phyloP scores from a whole-genome alignment of 306 rosid genomes.

The Cicer arietinum region DNA sequence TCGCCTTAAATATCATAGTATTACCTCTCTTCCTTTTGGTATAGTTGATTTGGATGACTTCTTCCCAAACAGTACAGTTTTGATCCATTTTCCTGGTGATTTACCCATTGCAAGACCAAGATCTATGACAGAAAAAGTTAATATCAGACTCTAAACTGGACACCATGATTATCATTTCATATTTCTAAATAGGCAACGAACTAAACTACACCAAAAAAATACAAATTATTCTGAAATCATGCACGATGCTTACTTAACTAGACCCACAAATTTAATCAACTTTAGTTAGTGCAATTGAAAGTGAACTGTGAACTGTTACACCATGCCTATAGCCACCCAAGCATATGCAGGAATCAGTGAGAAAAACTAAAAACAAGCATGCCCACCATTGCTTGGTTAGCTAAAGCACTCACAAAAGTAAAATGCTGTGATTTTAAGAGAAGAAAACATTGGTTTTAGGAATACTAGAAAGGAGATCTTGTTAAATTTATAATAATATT shows the following conservation, averaged over 20 bases:
- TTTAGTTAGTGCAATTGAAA: constrained; percentile 12
- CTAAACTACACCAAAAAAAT: constrained; percentile 9
- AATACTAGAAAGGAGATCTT: neutral
- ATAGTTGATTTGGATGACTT: constrained; percentile 73
- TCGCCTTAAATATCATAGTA: constrained; percentile 18
- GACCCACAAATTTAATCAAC: constrained; percentile 33
- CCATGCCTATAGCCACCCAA: neutral
- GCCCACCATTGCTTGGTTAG: neutral
- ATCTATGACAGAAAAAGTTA: constrained; percentile 48
- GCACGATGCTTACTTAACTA: constrained; percentile 31
- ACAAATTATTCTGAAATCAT: constrained; percentile 23
- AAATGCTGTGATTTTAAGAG: constrained; percentile 8
- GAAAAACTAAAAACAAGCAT: too few relatives aligned
- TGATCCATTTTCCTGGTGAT: constrained; percentile 98
- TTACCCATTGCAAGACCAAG: constrained; percentile 73
- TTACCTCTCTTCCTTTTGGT: constrained; percentile 77
- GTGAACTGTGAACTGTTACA: constrained; percentile 2
- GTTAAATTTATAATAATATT: constrained; percentile 3
- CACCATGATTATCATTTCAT: constrained; percentile 6
- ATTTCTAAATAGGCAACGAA: constrained; percentile 1
- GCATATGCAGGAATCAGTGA: neutral
- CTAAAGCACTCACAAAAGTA: constrained; percentile 21
- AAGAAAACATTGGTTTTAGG: neutral
- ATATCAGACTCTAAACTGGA: constrained; percentile 29
- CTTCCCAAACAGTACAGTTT: constrained; percentile 84